These are phyloP conservation scores for Leccinellum rugosiceps DNA, from an alignment of 768 basidiomycete species.

Conservation along the genomic window DNA sequence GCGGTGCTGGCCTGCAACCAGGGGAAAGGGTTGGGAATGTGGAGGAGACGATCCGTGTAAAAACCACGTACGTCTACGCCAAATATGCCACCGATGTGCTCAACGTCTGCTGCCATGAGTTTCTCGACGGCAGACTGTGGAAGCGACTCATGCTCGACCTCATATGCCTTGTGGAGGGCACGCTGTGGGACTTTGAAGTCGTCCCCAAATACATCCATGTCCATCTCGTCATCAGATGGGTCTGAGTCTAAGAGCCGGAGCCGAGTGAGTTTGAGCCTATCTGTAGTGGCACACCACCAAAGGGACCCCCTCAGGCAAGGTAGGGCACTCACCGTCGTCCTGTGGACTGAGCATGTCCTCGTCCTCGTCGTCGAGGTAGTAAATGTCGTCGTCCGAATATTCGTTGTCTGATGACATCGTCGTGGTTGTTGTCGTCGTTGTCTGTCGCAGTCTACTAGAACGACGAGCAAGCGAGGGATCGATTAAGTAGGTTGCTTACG, in stretches of 20 bases:
- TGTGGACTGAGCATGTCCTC: constrained; percentile 62
- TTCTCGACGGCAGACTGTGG: constrained; percentile 70
- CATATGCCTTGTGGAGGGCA: constrained; percentile 67
- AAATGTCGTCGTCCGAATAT: constrained; percentile 62
- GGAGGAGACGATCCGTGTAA: not conserved
- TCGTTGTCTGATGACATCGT: constrained; percentile 66
- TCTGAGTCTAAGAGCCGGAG: constrained; percentile 34
- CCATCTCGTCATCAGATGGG: constrained; percentile 60
- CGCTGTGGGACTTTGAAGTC: constrained; percentile 60
- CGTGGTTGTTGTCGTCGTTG: constrained; percentile 8
- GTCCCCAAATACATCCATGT: constrained; percentile 61
- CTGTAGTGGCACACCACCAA: constrained; percentile 22
- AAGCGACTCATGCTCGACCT: constrained; percentile 81
- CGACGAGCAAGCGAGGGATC: constrained; percentile 23
- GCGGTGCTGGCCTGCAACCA: constrained; percentile 59
- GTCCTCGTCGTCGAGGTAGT: constrained; percentile 70
- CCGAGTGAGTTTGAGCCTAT: constrained; percentile 8
- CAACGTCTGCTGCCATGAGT: constrained; percentile 73
- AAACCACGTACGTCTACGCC: constrained; percentile 75
- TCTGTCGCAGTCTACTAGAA: too few relatives aligned
- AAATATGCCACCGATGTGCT: constrained; percentile 84
- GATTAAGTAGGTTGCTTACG: constrained; percentile 28
- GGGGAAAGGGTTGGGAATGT: not conserved
- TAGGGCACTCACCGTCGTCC: constrained; percentile 46
- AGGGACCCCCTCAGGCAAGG: constrained; percentile 4